These are phyloP conservation scores for Phytophthora sp. DNA, from an alignment of 352 stramenopile genomes.

Conservation along the genomic window DNA sequence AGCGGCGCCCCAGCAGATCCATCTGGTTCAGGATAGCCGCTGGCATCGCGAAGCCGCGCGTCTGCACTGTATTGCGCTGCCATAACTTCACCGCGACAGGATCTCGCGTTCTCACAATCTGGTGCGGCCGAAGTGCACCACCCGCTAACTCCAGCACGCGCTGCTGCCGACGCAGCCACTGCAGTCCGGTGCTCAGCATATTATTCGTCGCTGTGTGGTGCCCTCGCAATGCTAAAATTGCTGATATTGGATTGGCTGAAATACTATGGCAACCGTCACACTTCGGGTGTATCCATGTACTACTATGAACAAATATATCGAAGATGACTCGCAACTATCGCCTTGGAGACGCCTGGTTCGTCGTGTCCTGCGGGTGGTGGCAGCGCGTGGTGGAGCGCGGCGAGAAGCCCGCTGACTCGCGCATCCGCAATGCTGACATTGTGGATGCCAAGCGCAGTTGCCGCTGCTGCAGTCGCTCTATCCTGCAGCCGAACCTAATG, in stretches of 20 bases:
- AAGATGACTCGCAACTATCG: slow-evolving; percentile 36
- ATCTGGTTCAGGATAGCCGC: slow-evolving; percentile 77
- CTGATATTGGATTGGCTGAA: not conserved
- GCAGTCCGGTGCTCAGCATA: slow-evolving; percentile 26
- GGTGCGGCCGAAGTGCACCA: slow-evolving; percentile 5
- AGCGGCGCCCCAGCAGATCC: slow-evolving; percentile 63
- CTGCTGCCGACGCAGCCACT: slow-evolving; percentile 33
- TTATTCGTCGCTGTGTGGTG: slow-evolving; percentile 17
- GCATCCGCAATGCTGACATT: slow-evolving; percentile 51
- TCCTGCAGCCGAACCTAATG: slow-evolving; percentile 52
- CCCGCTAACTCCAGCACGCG: slow-evolving; percentile 19
- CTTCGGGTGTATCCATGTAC: slow-evolving; percentile 23
- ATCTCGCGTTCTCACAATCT: not conserved
- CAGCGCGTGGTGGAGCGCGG: slow-evolving; percentile 33
- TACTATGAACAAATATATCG: not conserved
- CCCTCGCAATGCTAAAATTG: not conserved
- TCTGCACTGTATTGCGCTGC: slow-evolving; percentile 28
- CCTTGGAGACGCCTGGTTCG: slow-evolving; percentile 63
- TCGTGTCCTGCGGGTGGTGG: slow-evolving; percentile 66
- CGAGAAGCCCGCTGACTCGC: slow-evolving; percentile 15
- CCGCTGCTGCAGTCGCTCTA: slow-evolving; percentile 48
- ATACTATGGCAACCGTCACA: no score
- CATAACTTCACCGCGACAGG: not conserved
- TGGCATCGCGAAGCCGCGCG: slow-evolving; percentile 67
- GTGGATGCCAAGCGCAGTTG: slow-evolving; percentile 56